These are phyloP conservation scores for Actinomortierella ambigua DNA, from an alignment of 371 early-diverging fungal species.

Conservation along the genomic window DNA sequence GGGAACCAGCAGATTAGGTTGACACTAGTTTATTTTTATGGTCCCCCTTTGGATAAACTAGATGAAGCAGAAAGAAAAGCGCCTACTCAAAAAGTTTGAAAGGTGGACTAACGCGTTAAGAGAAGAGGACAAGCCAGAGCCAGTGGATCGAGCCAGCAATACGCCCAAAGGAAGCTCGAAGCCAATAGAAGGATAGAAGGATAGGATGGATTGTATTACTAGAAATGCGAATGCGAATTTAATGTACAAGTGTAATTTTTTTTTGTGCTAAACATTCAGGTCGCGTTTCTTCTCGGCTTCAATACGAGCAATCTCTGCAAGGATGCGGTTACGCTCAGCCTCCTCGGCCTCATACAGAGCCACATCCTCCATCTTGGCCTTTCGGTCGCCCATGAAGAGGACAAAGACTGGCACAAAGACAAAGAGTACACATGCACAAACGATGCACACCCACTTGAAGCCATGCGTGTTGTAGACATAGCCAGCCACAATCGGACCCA, in stretches of 20 bases:
- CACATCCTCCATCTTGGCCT: slow-evolving; percentile 42
- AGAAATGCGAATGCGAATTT: no score
- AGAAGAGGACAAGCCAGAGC: no score
- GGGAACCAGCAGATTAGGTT: no score
- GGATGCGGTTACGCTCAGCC: slow-evolving; percentile 31
- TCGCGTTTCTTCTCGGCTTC: slow-evolving; percentile 24
- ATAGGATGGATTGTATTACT: no score
- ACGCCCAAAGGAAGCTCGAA: no score
- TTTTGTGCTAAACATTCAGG: no score
- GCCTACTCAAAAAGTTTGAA: slow-evolving; percentile 21
- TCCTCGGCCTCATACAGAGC: slow-evolving; percentile 42
- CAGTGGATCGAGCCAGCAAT: no score
- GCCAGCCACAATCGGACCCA: slow-evolving; percentile 53
- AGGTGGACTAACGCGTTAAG: slow-evolving; percentile 6
- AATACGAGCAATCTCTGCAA: slow-evolving; percentile 26
- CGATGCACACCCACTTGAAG: slow-evolving; percentile 52
- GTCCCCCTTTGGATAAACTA: neutral
- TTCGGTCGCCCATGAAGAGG: slow-evolving; percentile 42
- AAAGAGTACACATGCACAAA: slow-evolving; percentile 39
- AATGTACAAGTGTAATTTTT: no score
- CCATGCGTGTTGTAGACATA: slow-evolving; percentile 46
- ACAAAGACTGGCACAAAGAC: slow-evolving; percentile 34
- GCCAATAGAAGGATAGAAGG: no score
- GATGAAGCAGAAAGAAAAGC: slow-evolving; percentile 32
- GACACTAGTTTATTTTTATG: neutral